phyloP scores from a whole-genome alignment of 2,329 filamentous ascomycete genomes.

The Colletotrichum sansevieriae region DNA sequence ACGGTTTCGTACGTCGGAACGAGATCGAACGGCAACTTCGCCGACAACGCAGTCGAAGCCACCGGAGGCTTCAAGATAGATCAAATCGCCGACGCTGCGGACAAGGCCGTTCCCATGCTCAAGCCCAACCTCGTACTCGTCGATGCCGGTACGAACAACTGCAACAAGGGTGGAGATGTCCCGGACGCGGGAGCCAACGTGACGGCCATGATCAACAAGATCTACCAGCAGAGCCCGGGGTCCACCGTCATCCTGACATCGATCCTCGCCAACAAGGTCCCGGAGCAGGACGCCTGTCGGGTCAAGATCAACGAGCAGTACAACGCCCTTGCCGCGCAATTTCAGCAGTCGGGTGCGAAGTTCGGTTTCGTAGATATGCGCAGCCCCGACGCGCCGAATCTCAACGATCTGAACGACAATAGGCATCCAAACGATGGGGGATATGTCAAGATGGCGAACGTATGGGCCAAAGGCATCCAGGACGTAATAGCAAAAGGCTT shows the following conservation, averaged over 20 bases:
- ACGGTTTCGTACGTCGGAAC: slow-evolving; percentile 30
- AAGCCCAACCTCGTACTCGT: slow-evolving; percentile 44
- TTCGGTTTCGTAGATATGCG: slow-evolving; percentile 44
- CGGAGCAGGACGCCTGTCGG: slow-evolving; percentile 38
- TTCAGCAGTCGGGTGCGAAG: slow-evolving; percentile 38
- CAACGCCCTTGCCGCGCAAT: slow-evolving; percentile 6
- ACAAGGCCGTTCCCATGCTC: slow-evolving; percentile 23
- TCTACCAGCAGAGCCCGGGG: slow-evolving; percentile 39
- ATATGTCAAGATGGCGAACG: slow-evolving; percentile 38
- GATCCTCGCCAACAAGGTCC: slow-evolving; percentile 35
- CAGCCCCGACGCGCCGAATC: slow-evolving; percentile 37
- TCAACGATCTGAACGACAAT: slow-evolving; percentile 37
- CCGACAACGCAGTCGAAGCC: slow-evolving; percentile 36
- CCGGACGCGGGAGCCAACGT: slow-evolving; percentile 37
- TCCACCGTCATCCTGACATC: slow-evolving; percentile 37
- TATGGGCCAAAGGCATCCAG: slow-evolving; percentile 38
- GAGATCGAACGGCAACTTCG: slow-evolving; percentile 24
- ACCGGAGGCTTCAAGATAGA: slow-evolving; percentile 29
- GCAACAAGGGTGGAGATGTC: slow-evolving; percentile 35
- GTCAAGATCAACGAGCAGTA: slow-evolving; percentile 43
- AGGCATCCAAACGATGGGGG: slow-evolving; percentile 39
- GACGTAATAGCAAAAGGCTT: slow-evolving; percentile 39
- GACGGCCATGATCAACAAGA: slow-evolving; percentile 37
- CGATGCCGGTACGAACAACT: slow-evolving; percentile 45
- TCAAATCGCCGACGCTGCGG: slow-evolving; percentile 32